Conservation (phyloP, 2,329 filamentous ascomycete genomes). For the Pseudovirgaria hyperparasitica region DNA sequence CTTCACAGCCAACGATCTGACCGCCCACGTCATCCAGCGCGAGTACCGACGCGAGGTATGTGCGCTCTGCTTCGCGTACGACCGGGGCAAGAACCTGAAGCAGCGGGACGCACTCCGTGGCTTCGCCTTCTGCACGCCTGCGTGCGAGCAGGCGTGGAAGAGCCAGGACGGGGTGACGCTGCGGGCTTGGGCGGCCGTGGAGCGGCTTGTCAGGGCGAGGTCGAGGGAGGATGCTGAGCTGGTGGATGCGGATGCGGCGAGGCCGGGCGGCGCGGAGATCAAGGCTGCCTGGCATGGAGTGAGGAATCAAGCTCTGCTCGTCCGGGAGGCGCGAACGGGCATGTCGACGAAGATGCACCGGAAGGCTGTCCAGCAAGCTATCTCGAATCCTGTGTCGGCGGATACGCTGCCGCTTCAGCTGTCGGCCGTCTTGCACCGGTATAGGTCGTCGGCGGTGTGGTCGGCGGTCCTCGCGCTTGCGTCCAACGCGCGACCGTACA, state of each 20-base stretch:
- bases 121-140: slow-evolving; percentile 29
- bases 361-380: slow-evolving; percentile 17
- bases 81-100: slow-evolving; percentile 28
- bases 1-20: slow-evolving; percentile 23
- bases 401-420: slow-evolving; percentile 32
- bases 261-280: slow-evolving; percentile 17
- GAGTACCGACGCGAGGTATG: slow-evolving; percentile 37
- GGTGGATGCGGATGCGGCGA: slow-evolving; percentile 15
- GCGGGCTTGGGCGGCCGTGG: slow-evolving; percentile 19
- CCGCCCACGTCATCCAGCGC: slow-evolving; percentile 28
- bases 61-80: slow-evolving; percentile 33
- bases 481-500: slow-evolving; percentile 29
- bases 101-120: slow-evolving; percentile 25
- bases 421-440: slow-evolving; percentile 23
- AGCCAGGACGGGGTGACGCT: slow-evolving; percentile 6
- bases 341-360: slow-evolving; percentile 16
- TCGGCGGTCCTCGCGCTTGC: slow-evolving; percentile 24
- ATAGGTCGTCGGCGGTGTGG: slow-evolving; percentile 18
- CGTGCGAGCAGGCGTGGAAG: slow-evolving; percentile 25
- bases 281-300: slow-evolving; percentile 14
- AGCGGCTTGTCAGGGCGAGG: slow-evolving; percentile 17
- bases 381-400: slow-evolving; percentile 16
- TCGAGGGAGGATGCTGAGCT: slow-evolving; percentile 18
- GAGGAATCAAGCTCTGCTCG: slow-evolving; percentile 13
- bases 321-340: slow-evolving; percentile 13